Evolutionary conservation across 495 filamentous ascomycete genomes (phyloP).

Genomic region (Penicillium mononematosum): DNA sequence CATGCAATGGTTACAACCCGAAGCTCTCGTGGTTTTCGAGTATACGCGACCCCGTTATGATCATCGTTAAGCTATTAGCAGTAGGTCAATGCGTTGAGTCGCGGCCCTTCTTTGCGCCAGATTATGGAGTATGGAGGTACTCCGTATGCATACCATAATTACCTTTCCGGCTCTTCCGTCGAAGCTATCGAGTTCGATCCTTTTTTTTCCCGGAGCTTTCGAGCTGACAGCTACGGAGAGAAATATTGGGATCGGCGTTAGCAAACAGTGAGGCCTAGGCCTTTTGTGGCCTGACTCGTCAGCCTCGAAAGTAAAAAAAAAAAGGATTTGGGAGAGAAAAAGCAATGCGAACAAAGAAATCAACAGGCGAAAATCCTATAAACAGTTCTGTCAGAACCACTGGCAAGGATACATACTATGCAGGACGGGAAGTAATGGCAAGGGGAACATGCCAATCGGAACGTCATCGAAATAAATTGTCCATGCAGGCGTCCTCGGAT

Average conservation of each 20-base stretch:
- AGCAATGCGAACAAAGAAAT: constrained; percentile 12
- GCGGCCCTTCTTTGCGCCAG: constrained; percentile 19
- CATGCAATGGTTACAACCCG: constrained; percentile 1
- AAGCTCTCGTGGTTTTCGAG: constrained; percentile 4
- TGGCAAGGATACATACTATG: constrained; percentile 19
- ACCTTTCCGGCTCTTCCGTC: constrained; percentile 18
- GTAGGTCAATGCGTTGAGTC: constrained; percentile 29
- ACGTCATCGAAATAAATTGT: constrained; percentile 3
- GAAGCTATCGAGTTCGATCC: constrained; percentile 19
- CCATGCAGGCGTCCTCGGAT: constrained; percentile 13
- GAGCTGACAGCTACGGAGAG: constrained; percentile 11
- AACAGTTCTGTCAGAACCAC: neutral
- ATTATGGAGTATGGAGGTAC: neutral
- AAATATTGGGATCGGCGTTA: constrained; percentile 4
- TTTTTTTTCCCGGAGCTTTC: constrained; percentile 17
- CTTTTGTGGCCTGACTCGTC: constrained; percentile 13
- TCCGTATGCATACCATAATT: constrained; percentile 30
- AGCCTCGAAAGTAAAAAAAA: neutral
- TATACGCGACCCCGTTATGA: constrained; percentile 15
- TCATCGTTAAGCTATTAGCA: constrained; percentile 21
- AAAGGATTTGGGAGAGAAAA: neutral
- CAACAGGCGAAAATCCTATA: constrained; percentile 4
- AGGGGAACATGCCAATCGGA: constrained; percentile 18
- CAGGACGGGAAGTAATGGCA: constrained; percentile 21
- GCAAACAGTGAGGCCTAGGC: constrained; percentile 7